Base-by-base conservation (phyloP, 306 rosid species). In the Echinosophora koreensis region DNA sequence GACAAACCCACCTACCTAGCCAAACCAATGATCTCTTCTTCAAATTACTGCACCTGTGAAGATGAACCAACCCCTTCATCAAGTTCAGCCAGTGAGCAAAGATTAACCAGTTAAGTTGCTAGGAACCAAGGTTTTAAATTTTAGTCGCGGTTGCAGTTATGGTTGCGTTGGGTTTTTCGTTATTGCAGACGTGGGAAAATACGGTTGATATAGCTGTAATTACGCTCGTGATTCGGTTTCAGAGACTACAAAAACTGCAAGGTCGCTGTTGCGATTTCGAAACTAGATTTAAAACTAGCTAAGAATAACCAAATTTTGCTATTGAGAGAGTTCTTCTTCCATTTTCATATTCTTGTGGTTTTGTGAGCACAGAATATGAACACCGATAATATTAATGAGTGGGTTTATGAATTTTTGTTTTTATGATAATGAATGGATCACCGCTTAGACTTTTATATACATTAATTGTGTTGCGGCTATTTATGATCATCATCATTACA, bases 361-460 rank as follows among this genome's bases (percentile, higher is more conserved):
- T 82, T 82, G 85, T 80, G 83, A 68, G 80, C 83, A 77, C 84
- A 16, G 80, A 66, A 82, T 71, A 50, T 86, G 85, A 60, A 60
- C 49, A 47, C 34, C 17, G 18, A 63, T 72, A 30, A 22, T 22
- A 22, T 22, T 22, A 22, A 85, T 81, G 66, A 84, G 58, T 81
- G 65, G 28, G 4, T 50, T 41, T 51, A 39, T 68, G 54, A 2
- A 38, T 10, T 74, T 77, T 78, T n/a, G 30, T 10, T 77, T 81
- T 66, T 35, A 9, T 42, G 56, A 28, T 73, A 37, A 77, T 10
- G 65, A 46, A 70, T 39, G 35, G 55, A 54, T 68, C 44, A n/a
- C 67, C 52, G 50, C 38, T 47, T 81, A 37, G 46, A 37, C 28
- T 59, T 5, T 10, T 60, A 10, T 35, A 14, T 60, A 16, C 17